Evolutionary conservation across 2,329 filamentous ascomycete genomes (phyloP), one percentile per base, ranked within the genome.

Genomic region (Neocatenulostroma microsporum): DNA sequence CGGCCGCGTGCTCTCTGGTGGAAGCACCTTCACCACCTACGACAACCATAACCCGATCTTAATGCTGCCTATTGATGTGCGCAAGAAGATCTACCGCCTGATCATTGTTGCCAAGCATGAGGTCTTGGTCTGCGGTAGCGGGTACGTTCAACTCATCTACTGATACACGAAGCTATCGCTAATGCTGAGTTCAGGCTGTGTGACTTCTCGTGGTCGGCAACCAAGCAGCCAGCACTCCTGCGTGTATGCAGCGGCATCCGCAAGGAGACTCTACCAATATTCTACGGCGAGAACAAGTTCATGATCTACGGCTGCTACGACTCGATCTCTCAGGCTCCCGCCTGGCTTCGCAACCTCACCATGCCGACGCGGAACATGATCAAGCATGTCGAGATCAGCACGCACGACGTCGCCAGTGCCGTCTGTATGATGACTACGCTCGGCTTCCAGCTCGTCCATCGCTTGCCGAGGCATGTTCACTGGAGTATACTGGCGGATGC

Each of bases 391-490:
- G 24, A 37, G 29, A 34, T 41, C 28, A 20, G 19, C 20, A 41
- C 38, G 19, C n/a, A 15, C 12, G 34, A 41, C 26, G 13, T 41
- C n/a, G n/a, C 21, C 11, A 33, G 23, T 21, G 17, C 38, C 8
- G 19, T 41, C 18, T 26, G 26, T 23, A 37, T 41, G 33, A 41
- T 41, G 38, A 29, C 33, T 4, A 33, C 21, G 11, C 27, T 41
- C 4, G 38, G 34, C 10, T 30, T 37, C 34, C n/a, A 20, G 25
- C 31, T 40, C 10, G 19, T 21, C 5, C 26, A 40, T 12, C 24
- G 21, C n/a, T n/a, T 39, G 24, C 36, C 36, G 7, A 12, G 14
- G 11, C 14, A 19, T 6, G 19, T 12, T 6, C 18, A 23, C n/a
- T 11, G 28, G 3, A 19, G 6, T 3, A 11, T 39, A 8, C 13